Evolutionary conservation across 1,284 basidiomycete genomes (phyloP), one percentile per base, ranked within the genome.

Genomic region (Ustilago esculenta): DNA sequence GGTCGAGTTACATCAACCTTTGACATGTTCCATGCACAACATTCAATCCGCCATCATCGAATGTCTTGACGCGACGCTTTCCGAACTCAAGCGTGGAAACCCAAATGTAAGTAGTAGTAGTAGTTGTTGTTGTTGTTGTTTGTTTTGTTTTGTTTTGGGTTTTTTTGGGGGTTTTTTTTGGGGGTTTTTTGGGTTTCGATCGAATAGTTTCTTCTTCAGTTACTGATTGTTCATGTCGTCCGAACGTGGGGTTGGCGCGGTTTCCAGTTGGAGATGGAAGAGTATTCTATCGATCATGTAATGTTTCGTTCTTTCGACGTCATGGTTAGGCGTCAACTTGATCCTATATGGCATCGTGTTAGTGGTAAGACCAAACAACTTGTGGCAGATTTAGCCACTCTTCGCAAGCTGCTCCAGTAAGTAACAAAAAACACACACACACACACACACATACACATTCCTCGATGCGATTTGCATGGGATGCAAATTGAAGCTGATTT

Each of bases 321-420:
- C 20, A 86, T 96, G 48, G 93, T 98, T 1, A 88, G 94, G 9
- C 87, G 89, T 37, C 92, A 94, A 74, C 87, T 98, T 5, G 92
- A 96, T 80, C 87, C 94, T 0, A 90, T 97, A 4, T 98, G 96
- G 96, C 94, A 98, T 82, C 92, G 92, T 82, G 92, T 97, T 23
- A 92, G 93, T 1, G 88, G 91, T 3, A 90, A 88, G 72, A 98
- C 94, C 1, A 94, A 93, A 76, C 91, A 94, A 65, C 87, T 98
- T 11, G 93, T 98, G 6, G 87, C 87, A 44, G 95, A 98, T 77
- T 86, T 99, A 5, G 89, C 90, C 0, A 91, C 90, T 1, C 86
- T 99, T 3, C 87, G 96, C 1, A 88, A 90, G 39, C 86, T 98
- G 1, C 87, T 98, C 41, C 86, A 86, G 90, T 93, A 75, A 61